phyloP scores from a whole-genome alignment of 257 asterid genomes.

The Knoxia roxburghii region DNA sequence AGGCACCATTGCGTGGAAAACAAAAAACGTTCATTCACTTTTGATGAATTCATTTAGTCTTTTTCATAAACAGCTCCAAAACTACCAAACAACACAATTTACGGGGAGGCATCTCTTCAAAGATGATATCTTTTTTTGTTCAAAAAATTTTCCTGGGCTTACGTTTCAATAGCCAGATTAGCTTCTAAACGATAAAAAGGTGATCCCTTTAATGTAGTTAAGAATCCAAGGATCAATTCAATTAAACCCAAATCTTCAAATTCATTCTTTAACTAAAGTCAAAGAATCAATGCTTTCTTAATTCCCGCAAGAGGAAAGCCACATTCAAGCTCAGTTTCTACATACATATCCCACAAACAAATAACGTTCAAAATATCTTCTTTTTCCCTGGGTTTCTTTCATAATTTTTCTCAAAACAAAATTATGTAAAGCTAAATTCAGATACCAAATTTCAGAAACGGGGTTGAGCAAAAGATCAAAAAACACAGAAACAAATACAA shows the following conservation, averaged over 20 bases:
- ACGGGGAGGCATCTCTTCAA: neutral
- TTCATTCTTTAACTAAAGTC: neutral
- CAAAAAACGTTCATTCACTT: neutral
- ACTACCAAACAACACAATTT: too few relatives aligned
- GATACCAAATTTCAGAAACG: neutral
- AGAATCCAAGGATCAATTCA: neutral
- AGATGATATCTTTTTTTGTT: neutral
- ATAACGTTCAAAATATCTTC: neutral
- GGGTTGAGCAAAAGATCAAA: neutral
- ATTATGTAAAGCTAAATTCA: neutral
- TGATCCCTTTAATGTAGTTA: neutral
- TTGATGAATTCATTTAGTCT: neutral
- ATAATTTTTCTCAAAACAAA: neutral
- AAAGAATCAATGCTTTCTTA: too few relatives aligned
- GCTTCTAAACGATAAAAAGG: neutral
- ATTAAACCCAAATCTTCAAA: neutral
- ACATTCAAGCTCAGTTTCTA: too few relatives aligned
- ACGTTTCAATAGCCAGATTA: neutral
- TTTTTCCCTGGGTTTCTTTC: neutral
- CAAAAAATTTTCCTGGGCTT: neutral
- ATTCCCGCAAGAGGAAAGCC: neutral
- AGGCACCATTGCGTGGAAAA: neutral
- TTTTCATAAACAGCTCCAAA: neutral
- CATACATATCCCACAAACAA: neutral
- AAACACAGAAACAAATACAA: neutral